Conservation (phyloP, 192 early-diverging fungal genomes). For the Hyaloraphidium curvatum region DNA sequence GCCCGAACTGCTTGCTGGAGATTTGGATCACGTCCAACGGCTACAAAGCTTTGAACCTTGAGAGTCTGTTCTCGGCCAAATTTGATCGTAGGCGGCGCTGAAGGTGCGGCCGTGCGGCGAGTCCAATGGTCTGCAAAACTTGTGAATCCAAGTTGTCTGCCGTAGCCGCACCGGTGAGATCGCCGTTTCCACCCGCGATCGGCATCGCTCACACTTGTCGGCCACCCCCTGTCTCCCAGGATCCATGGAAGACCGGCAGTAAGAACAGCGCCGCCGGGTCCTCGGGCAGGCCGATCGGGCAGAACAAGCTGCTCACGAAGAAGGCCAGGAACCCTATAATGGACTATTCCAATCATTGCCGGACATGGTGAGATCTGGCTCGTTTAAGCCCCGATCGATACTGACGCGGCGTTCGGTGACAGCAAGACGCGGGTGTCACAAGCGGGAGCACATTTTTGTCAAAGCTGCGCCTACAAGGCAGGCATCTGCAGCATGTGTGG, state of each 20-base stretch:
- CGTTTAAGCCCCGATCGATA: not conserved
- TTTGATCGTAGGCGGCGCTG: too few relatives aligned
- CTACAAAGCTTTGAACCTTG: too few relatives aligned
- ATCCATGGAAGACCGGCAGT: slow-evolving; percentile 11
- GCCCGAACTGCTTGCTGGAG: too few relatives aligned
- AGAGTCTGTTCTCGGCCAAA: too few relatives aligned
- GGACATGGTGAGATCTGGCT: not conserved
- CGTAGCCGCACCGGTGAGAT: too few relatives aligned
- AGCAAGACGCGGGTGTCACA: not conserved
- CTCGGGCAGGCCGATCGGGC: slow-evolving; percentile 8
- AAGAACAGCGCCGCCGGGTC: not conserved
- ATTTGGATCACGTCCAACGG: too few relatives aligned
- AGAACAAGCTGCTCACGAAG: slow-evolving; percentile 20
- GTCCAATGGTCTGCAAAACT: too few relatives aligned
- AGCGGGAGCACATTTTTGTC: not conserved
- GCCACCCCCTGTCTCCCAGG: too few relatives aligned
- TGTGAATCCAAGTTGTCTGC: too few relatives aligned
- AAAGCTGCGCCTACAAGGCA: not conserved
- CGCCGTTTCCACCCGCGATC: too few relatives aligned
- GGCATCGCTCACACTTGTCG: too few relatives aligned
- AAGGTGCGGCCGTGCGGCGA: too few relatives aligned
- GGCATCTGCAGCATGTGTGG: slow-evolving; percentile 3
- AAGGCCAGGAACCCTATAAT: slow-evolving; percentile 4
- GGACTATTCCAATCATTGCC: not conserved
- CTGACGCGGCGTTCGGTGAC: not conserved